Conservation (phyloP, 139 green algal species). For the Nannochloris sp. region DNA sequence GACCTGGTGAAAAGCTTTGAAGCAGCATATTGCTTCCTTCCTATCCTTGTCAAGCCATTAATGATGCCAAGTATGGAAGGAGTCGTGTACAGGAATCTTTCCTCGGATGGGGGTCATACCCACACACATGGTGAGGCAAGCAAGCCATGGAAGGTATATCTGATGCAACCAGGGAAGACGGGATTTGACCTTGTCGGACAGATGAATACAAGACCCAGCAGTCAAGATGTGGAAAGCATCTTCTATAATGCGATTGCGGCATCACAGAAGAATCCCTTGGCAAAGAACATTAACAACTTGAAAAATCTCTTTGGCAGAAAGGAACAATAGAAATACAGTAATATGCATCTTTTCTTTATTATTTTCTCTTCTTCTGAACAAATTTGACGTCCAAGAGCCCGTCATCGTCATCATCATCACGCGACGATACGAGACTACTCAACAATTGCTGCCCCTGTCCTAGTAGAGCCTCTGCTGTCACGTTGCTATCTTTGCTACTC, state of each 20-base stretch:
- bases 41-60: constrained; percentile 20
- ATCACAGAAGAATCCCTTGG: constrained; percentile 3
- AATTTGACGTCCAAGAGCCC: constrained; percentile 5
- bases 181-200: constrained; percentile 8
- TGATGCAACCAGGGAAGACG: neutral
- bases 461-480: too few relatives aligned
- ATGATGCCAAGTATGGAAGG: constrained; percentile 15
- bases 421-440: too few relatives aligned
- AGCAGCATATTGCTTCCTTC: constrained; percentile 26
- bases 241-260: too few relatives aligned
- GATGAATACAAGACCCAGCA: constrained; percentile 18
- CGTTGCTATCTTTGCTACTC: neutral
- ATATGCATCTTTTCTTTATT: too few relatives aligned
- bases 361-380: constrained; percentile 5
- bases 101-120: neutral
- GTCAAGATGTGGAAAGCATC: constrained; percentile 10
- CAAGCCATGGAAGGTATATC: constrained; percentile 20
- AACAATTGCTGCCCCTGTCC: too few relatives aligned
- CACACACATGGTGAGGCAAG: neutral
- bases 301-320: constrained; percentile 5
- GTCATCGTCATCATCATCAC: neutral
- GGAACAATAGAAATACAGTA: neutral
- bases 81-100: constrained; percentile 19
- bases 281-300: constrained; percentile 4
- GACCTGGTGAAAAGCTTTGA: constrained; percentile 18